These are phyloP conservation scores for Thelephora terrestris DNA, from an alignment of 1,284 basidiomycete species.

Conservation along the genomic window DNA sequence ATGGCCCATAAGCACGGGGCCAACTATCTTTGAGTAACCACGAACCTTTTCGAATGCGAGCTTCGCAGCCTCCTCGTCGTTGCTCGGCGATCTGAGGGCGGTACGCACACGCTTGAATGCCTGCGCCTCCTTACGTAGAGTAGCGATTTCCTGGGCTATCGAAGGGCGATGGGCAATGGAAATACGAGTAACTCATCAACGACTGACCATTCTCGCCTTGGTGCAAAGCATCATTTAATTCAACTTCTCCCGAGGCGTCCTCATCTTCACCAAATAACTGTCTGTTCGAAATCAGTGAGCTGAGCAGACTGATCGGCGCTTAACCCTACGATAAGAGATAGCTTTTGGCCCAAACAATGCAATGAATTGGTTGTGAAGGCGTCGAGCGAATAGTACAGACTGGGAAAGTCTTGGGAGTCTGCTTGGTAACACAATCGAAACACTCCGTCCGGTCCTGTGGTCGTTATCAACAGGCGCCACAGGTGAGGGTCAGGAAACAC, in stretches of 20 bases:
- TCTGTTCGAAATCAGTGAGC: slow-evolving; percentile 30
- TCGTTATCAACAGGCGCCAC: not conserved
- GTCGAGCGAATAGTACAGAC: slow-evolving; percentile 98
- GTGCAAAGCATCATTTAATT: slow-evolving; percentile 79
- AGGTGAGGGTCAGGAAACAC: slow-evolving; percentile 5
- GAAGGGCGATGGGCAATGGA: not conserved
- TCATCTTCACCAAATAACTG: slow-evolving; percentile 92
- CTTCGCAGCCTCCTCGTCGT: slow-evolving; percentile 39
- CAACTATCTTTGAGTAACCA: not conserved
- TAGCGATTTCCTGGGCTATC: slow-evolving; percentile 85
- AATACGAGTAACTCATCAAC: not conserved
- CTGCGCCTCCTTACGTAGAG: slow-evolving; percentile 79
- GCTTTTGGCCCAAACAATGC: slow-evolving; percentile 98
- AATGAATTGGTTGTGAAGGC: slow-evolving; percentile 95
- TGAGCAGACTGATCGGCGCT: not conserved
- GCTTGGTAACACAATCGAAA: slow-evolving; percentile 87
- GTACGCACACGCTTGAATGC: slow-evolving; percentile 78
- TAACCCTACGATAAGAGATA: slow-evolving; percentile 86
- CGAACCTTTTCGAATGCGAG: slow-evolving; percentile 79
- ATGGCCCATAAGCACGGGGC: not conserved
- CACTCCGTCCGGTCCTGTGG: slow-evolving; percentile 76
- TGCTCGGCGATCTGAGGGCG: slow-evolving; percentile 40
- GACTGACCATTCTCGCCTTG: slow-evolving; percentile 77
- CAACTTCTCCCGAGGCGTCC: slow-evolving; percentile 46
- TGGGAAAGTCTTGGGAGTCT: slow-evolving; percentile 88